These are phyloP conservation scores for Withania somnifera DNA, from an alignment of 305 asterid species.

Conservation along the genomic window DNA sequence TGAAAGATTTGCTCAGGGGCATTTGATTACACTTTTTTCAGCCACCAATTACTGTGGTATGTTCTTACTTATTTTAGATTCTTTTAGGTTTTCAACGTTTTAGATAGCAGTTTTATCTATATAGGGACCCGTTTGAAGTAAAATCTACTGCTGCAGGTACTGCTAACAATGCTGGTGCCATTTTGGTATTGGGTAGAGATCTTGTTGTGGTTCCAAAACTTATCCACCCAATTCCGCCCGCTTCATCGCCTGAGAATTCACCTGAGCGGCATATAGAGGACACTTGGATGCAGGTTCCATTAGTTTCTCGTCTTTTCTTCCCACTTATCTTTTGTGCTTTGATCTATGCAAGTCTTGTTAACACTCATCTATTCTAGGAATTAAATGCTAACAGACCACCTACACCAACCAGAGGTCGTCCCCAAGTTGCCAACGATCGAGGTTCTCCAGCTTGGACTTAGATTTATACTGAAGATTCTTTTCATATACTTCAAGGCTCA, in stretches of 20 bases:
- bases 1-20: constrained; percentile 99
- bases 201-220: constrained; percentile 97
- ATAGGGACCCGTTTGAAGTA: no score
- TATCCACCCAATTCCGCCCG: constrained; percentile 97
- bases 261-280: constrained; percentile 89
- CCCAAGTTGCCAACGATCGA: constrained; percentile 84
- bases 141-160: constrained; percentile 42
- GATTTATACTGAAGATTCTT: constrained; percentile 40
- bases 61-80: not conserved
- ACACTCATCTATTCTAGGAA: no score
- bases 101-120: not conserved
- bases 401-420: constrained; percentile 98
- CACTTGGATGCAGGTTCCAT: constrained; percentile 99
- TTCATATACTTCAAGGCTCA: constrained; percentile 30
- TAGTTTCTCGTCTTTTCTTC: no score
- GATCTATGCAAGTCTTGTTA: no score
- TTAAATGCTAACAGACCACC: constrained; percentile 98
- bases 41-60: constrained; percentile 99
- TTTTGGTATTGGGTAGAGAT: constrained; percentile 98
- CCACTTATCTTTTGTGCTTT: not conserved
- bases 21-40: constrained; percentile 86
- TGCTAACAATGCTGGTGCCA: constrained; percentile 99
- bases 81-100: not conserved
- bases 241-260: constrained; percentile 89
- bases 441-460: constrained; percentile 98